Evolutionary conservation across 169 alveolate species (phyloP).

Genomic region (Plasmodium vivax): DNA sequence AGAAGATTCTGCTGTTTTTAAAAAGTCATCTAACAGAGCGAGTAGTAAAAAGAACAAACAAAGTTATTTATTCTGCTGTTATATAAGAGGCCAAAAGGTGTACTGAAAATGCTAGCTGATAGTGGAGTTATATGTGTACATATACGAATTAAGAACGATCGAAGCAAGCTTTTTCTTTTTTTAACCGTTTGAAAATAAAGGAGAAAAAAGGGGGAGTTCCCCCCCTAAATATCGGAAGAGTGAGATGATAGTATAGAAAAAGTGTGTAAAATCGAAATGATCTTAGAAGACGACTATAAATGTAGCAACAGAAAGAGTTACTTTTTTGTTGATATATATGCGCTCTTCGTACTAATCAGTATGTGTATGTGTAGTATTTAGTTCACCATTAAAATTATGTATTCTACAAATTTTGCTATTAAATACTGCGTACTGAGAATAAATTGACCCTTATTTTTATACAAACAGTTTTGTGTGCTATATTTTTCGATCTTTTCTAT

Average conservation of each 20-base stretch:
- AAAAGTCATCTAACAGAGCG: background rate
- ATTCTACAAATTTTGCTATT: background rate
- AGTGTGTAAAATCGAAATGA: background rate
- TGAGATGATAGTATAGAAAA: background rate
- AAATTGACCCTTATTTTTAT: background rate
- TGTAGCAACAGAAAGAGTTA: background rate
- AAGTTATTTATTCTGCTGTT: background rate
- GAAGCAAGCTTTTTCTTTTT: background rate
- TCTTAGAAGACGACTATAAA: background rate
- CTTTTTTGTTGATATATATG: background rate
- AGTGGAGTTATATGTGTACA: background rate
- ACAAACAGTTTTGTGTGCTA: background rate
- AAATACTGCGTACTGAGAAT: background rate
- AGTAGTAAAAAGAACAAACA: background rate
- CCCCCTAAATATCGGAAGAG: background rate
- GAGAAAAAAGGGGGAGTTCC: background rate
- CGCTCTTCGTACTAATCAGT: background rate
- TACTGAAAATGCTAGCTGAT: background rate
- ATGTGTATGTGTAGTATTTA: background rate
- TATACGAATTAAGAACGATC: background rate
- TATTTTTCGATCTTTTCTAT: background rate
- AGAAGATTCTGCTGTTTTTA: background rate
- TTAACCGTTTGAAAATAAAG: background rate
- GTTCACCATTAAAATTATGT: background rate
- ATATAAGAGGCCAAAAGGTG: background rate